Conservation (phyloP, 148 eudicot genomes). For the Mesembryanthemum crystallinum region DNA sequence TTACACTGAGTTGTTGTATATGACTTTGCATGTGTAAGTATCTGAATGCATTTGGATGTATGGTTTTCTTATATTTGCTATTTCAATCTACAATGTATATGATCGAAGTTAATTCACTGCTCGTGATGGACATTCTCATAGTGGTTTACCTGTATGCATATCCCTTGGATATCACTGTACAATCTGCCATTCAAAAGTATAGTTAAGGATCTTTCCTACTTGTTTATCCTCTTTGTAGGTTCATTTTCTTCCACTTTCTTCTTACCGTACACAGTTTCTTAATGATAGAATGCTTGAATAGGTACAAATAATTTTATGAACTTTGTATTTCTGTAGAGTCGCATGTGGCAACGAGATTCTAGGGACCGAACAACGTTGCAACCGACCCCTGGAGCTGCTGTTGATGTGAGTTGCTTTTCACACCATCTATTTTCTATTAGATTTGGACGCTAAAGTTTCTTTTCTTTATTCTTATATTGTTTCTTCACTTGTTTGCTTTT, state of each 20-base stretch:
- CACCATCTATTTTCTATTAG: not conserved
- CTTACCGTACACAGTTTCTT: not conserved
- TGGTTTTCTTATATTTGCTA: not conserved
- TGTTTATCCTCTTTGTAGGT: not conserved
- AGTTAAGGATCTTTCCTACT: not conserved
- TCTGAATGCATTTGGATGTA: not conserved
- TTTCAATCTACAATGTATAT: not conserved
- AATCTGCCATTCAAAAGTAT: no score
- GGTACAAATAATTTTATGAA: not conserved
- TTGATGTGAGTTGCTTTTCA: constrained; percentile 67
- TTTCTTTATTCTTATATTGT: not conserved
- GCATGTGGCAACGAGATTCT: constrained; percentile 87
- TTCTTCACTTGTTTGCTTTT: not conserved
- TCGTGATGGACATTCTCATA: not conserved
- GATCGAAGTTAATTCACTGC: not conserved
- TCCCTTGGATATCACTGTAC: not conserved
- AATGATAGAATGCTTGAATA: not conserved
- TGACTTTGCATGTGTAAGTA: not conserved
- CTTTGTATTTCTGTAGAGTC: constrained; percentile 42
- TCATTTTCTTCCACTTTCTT: not conserved
- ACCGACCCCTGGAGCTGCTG: constrained; percentile 87
- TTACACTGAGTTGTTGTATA: not conserved
- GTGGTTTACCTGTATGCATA: no score
- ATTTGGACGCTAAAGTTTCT: not conserved
- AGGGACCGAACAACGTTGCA: constrained; percentile 80